These are phyloP conservation scores for Hyphopichia fennica DNA, from an alignment of 1,139 yeast genomes.

Conservation along the genomic window DNA sequence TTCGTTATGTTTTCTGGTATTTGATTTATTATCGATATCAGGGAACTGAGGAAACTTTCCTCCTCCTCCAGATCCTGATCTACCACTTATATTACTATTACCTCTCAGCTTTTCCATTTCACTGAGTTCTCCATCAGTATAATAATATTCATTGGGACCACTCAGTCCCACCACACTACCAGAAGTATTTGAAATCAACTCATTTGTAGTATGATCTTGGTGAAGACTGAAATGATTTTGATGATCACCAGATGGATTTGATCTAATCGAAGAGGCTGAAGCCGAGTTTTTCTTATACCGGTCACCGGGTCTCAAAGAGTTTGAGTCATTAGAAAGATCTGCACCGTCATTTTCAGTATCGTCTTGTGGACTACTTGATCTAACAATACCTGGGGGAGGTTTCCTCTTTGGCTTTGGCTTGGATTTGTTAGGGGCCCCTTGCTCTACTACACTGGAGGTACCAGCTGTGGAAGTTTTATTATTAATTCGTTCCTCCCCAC, in stretches of 20 bases:
- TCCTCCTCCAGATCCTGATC: neutral
- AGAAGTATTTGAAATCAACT: neutral
- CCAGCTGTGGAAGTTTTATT: neutral
- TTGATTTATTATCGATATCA: conserved; percentile 15
- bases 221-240: neutral
- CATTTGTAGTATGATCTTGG: neutral
- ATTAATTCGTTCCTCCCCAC: neutral
- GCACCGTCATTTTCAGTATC: conserved; percentile 1
- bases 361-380: neutral
- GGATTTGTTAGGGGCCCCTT: neutral
- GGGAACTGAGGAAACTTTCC: conserved; percentile 29
- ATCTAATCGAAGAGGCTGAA: neutral
- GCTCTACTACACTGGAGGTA: no score
- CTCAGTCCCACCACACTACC: neutral
- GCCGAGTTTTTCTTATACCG: neutral
- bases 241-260: neutral
- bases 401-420: conserved; percentile 18
- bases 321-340: conserved; percentile 1
- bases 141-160: neutral
- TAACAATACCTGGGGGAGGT: conserved; percentile 24
- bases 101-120: neutral
- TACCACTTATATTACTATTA: neutral
- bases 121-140: conserved; percentile 8
- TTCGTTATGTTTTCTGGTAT: conserved; percentile 5
- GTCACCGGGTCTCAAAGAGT: neutral